These are phyloP conservation scores for Naegleria fowleri DNA, from an alignment of 208 protist genomes.

Conservation along the genomic window DNA sequence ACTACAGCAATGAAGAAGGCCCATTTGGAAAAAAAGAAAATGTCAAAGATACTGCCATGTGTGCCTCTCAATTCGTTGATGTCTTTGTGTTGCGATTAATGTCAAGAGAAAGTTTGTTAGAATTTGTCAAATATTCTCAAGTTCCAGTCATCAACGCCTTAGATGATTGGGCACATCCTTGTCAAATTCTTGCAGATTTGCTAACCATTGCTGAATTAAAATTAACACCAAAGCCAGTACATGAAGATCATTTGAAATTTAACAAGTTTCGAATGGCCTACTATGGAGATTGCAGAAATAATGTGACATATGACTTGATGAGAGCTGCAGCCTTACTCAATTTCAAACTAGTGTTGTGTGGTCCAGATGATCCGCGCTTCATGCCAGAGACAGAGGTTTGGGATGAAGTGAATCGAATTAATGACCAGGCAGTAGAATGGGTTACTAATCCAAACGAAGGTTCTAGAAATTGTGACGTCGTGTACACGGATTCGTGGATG, in stretches of 20 bases:
- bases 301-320: constrained; percentile 76
- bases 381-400: constrained; percentile 45
- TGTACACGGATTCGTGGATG: constrained; percentile 68
- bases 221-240: constrained; percentile 32
- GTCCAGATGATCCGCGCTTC: constrained; percentile 40
- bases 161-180: constrained; percentile 69
- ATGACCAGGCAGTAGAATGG: constrained; percentile 31
- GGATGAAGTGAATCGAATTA: constrained; percentile 45
- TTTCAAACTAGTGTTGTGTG: constrained; percentile 48
- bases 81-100: constrained; percentile 60
- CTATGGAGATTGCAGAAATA: constrained; percentile 61
- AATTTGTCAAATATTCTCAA: constrained; percentile 49
- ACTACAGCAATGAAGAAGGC: constrained; percentile 58
- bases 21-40: constrained; percentile 69
- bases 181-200: constrained; percentile 62
- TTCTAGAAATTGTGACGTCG: constrained; percentile 45
- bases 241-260: constrained; percentile 24
- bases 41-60: constrained; percentile 56
- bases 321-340: constrained; percentile 49
- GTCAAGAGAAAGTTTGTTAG: background rate
- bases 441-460: constrained; percentile 41
- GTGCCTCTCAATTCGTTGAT: constrained; percentile 61
- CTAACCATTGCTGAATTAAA: constrained; percentile 60
- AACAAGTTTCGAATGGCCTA: constrained; percentile 52
- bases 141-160: constrained; percentile 75